Conservation (phyloP, 306 rosid species). For the Arachis hypogaea region DNA sequence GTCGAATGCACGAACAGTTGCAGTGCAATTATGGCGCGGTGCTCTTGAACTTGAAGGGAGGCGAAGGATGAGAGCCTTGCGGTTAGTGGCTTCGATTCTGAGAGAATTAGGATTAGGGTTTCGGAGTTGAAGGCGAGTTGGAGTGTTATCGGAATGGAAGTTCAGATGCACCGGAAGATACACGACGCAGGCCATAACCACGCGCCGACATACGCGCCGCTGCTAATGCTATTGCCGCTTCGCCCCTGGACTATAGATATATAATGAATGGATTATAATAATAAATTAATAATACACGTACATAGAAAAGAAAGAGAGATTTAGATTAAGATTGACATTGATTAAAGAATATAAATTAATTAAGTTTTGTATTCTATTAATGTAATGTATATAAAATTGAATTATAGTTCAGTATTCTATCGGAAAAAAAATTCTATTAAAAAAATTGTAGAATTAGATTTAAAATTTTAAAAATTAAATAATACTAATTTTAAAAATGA, state of each 20-base stretch:
- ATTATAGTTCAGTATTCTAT: too few species aligned
- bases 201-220: conserved; percentile 16
- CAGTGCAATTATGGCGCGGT: conserved; percentile 17
- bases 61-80: not conserved
- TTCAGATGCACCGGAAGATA: conserved; percentile 5
- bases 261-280: too few species aligned
- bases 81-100: conserved; percentile 15
- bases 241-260: not conserved
- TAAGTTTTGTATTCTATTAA: too few species aligned
- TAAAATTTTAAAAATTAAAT: too few species aligned
- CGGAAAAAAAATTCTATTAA: too few species aligned
- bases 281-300: too few species aligned
- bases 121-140: conserved; percentile 30
- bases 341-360: too few species aligned
- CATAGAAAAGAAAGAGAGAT: too few species aligned
- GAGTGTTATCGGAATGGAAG: not conserved
- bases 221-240: not conserved
- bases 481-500: too few species aligned
- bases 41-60: conserved; percentile 4
- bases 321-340: too few species aligned
- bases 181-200: conserved; percentile 46
- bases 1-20: conserved; percentile 22
- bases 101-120: conserved; percentile 37
- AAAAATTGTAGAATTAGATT: too few species aligned
- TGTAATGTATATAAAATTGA: too few species aligned